These are phyloP conservation scores for Raphidocelis subcapitata DNA, from an alignment of 139 green algal species.

Conservation along the genomic window DNA sequence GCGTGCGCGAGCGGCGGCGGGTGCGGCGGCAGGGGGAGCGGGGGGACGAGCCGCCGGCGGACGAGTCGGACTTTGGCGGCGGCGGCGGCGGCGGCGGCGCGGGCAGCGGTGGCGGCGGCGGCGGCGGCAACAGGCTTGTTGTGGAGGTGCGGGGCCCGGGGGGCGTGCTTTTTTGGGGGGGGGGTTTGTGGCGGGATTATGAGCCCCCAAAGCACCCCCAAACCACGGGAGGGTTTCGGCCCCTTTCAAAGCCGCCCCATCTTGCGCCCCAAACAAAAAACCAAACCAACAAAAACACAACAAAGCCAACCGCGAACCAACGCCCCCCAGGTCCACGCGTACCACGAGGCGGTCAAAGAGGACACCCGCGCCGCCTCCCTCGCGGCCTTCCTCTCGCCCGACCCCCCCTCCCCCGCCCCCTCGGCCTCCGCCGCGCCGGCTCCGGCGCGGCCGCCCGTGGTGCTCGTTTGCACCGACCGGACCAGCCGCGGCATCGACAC, in stretches of 20 bases:
- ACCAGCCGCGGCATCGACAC: slow-evolving; percentile 69
- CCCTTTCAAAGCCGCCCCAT: neutral
- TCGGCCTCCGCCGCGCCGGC: neutral
- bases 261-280: too few species aligned
- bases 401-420: neutral
- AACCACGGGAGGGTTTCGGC: too few species aligned
- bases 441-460: slow-evolving; percentile 18
- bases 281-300: too few species aligned
- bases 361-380: slow-evolving; percentile 54
- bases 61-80: neutral
- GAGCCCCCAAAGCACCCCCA: too few species aligned
- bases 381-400: slow-evolving; percentile 56
- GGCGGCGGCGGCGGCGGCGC: too few species aligned
- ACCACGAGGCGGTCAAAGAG: slow-evolving; percentile 81
- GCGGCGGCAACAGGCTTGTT: too few species aligned
- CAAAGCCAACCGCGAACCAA: neutral
- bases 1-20: neutral
- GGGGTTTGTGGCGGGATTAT: too few species aligned
- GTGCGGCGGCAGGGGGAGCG: slow-evolving; percentile 1
- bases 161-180: too few species aligned
- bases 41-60: neutral
- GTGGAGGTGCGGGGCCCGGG: too few species aligned
- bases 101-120: neutral
- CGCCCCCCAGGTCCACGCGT: slow-evolving; percentile 60
- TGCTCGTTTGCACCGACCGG: slow-evolving; percentile 80